Evolutionary conservation across 768 basidiomycete species (phyloP).

Genomic region (Boletus pseudopeckii): DNA sequence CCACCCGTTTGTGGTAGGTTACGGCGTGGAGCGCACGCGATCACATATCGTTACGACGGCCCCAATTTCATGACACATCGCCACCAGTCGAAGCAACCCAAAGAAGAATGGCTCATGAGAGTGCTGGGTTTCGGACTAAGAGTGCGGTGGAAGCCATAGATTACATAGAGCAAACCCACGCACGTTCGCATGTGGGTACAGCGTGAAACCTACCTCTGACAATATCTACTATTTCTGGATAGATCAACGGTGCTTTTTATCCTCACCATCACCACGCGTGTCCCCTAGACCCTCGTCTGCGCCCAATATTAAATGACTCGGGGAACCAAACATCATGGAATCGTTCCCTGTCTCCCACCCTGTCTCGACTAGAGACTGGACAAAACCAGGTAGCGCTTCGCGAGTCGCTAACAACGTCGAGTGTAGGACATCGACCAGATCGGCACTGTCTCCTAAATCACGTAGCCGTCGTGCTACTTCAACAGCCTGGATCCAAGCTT

Average conservation of each 20-base stretch:
- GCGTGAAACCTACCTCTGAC: neutral
- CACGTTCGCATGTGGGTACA: neutral
- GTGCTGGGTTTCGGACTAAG: neutral
- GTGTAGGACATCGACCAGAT: conserved; percentile 5
- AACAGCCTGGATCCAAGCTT: conserved; percentile 45
- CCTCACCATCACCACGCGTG: conserved; percentile 2
- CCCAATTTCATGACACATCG: neutral
- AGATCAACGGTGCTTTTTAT: conserved; percentile 19
- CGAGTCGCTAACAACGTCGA: conserved; percentile 12
- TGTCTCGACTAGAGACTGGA: conserved; percentile 16
- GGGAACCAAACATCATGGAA: conserved; percentile 30
- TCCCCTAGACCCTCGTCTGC: neutral
- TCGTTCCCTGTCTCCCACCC: conserved; percentile 40
- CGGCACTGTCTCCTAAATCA: neutral
- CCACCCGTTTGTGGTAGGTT: neutral
- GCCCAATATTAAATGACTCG: conserved; percentile 21
- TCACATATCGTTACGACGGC: no score
- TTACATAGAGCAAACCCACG: neutral
- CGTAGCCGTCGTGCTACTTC: conserved; percentile 15
- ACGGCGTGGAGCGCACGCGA: neutral
- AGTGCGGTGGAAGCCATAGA: no score
- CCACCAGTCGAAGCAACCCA: neutral
- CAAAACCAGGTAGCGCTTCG: conserved; percentile 16
- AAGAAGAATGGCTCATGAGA: neutral
- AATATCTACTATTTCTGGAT: neutral